Evolutionary conservation across 2,329 filamentous ascomycete genomes (phyloP).

Genomic region (Boeremia exigua): DNA sequence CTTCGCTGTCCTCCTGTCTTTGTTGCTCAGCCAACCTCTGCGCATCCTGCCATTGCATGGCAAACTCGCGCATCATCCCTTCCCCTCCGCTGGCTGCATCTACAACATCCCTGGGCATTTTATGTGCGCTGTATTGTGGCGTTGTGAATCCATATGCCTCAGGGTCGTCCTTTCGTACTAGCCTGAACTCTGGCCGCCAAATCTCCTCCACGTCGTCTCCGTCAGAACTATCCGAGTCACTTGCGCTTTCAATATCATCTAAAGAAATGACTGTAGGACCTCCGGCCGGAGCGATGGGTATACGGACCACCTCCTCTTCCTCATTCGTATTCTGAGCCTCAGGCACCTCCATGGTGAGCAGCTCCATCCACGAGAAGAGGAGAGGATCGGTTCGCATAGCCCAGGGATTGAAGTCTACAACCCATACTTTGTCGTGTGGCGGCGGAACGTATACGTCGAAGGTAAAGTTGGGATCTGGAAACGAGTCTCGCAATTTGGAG

Average conservation of each 20-base stretch:
- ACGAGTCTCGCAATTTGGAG: slow-evolving; percentile 73
- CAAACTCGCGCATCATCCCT: slow-evolving; percentile 75
- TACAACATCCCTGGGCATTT: slow-evolving; percentile 91
- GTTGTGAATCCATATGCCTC: slow-evolving; percentile 86
- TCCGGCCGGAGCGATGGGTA: slow-evolving; percentile 10
- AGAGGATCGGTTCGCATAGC: slow-evolving; percentile 86
- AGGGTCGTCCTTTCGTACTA: slow-evolving; percentile 84
- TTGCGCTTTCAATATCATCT: slow-evolving; percentile 6
- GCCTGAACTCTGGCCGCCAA: slow-evolving; percentile 76
- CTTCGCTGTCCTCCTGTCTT: slow-evolving; percentile 46
- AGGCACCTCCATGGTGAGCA: slow-evolving; percentile 74
- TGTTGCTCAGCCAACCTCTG: slow-evolving; percentile 51
- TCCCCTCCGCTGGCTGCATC: slow-evolving; percentile 66
- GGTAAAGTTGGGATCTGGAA: slow-evolving; percentile 81
- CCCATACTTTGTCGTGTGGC: slow-evolving; percentile 75
- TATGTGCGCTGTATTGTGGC: slow-evolving; percentile 91
- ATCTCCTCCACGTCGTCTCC: slow-evolving; percentile 61
- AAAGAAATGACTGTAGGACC: slow-evolving; percentile 7
- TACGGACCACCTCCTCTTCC: slow-evolving; percentile 39
- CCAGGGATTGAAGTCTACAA: slow-evolving; percentile 97
- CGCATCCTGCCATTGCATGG: slow-evolving; percentile 56
- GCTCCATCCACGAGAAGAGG: slow-evolving; percentile 87
- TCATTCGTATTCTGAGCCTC: slow-evolving; percentile 3
- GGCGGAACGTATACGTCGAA: slow-evolving; percentile 93
- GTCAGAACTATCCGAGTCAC: slow-evolving; percentile 32